Conservation (phyloP, 2,329 filamentous ascomycete species). For the Nemania bipapillata region DNA sequence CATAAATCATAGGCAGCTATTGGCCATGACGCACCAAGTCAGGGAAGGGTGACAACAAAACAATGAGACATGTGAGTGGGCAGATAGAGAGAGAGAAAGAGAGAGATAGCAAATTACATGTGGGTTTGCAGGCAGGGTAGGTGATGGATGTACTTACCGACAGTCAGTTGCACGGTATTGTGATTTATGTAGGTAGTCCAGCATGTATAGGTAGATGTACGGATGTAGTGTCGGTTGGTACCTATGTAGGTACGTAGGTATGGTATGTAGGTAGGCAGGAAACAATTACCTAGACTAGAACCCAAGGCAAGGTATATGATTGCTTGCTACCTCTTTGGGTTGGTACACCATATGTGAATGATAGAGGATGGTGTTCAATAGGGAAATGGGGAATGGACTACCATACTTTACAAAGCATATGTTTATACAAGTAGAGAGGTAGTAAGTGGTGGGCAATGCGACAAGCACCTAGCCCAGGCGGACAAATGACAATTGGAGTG, state of each 20-base stretch:
- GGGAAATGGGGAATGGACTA: background rate
- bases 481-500: slow-evolving; percentile 18
- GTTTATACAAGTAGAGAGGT: background rate
- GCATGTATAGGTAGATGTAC: background rate
- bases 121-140: background rate
- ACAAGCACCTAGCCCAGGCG: background rate
- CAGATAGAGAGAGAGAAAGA: background rate
- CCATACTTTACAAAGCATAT: too few species aligned
- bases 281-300: too few species aligned
- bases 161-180: background rate
- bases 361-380: background rate
- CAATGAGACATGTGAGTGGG: background rate
- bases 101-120: background rate
- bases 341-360: background rate
- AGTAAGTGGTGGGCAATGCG: background rate
- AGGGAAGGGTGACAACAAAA: slow-evolving; percentile 19
- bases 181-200: too few species aligned
- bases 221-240: background rate
- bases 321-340: background rate
- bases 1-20: slow-evolving; percentile 25
- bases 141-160: background rate
- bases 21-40: slow-evolving; percentile 4
- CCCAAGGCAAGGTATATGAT: too few species aligned
- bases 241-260: too few species aligned
- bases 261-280: too few species aligned